These are phyloP conservation scores for Sarocladium strictum DNA, from an alignment of 2,329 filamentous ascomycete species.

Conservation along the genomic window DNA sequence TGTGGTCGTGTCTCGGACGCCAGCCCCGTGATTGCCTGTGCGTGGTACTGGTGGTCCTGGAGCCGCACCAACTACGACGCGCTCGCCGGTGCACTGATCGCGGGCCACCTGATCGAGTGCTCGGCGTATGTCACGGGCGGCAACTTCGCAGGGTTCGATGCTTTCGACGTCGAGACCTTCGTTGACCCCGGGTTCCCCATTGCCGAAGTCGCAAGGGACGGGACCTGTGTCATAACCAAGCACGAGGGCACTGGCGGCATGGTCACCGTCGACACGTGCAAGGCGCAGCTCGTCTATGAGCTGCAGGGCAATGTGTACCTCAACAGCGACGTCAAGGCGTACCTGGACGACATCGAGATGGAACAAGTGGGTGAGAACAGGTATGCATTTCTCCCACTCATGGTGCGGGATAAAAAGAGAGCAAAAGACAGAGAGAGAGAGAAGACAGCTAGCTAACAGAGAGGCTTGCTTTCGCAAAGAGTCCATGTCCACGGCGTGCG, in stretches of 20 bases:
- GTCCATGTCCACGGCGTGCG: too few species aligned
- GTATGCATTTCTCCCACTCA: too few species aligned
- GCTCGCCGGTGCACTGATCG: slow-evolving; percentile 39
- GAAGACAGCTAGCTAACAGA: too few species aligned
- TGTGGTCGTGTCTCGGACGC: slow-evolving; percentile 38
- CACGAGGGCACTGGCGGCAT: slow-evolving; percentile 37
- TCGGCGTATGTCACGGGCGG: slow-evolving; percentile 44
- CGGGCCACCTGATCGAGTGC: slow-evolving; percentile 46
- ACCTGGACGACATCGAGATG: slow-evolving; percentile 29
- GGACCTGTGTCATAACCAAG: slow-evolving; percentile 41
- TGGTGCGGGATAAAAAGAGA: too few species aligned
- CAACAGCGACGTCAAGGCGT: slow-evolving; percentile 41
- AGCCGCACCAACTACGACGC: slow-evolving; percentile 34
- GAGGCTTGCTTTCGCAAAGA: too few species aligned
- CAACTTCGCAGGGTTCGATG: slow-evolving; percentile 41
- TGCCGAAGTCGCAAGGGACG: slow-evolving; percentile 39
- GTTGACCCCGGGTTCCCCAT: slow-evolving; percentile 40
- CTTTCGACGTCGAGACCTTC: slow-evolving; percentile 15
- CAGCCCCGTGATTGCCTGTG: slow-evolving; percentile 43
- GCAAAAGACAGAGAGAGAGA: too few species aligned
- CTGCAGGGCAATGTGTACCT: slow-evolving; percentile 41
- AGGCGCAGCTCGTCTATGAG: slow-evolving; percentile 43
- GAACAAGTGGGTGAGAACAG: slow-evolving; percentile 28
- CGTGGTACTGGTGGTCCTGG: slow-evolving; percentile 48
- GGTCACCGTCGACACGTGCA: slow-evolving; percentile 30